These are phyloP conservation scores for Theileria orientalis DNA, from an alignment of 169 alveolate species.

Conservation along the genomic window DNA sequence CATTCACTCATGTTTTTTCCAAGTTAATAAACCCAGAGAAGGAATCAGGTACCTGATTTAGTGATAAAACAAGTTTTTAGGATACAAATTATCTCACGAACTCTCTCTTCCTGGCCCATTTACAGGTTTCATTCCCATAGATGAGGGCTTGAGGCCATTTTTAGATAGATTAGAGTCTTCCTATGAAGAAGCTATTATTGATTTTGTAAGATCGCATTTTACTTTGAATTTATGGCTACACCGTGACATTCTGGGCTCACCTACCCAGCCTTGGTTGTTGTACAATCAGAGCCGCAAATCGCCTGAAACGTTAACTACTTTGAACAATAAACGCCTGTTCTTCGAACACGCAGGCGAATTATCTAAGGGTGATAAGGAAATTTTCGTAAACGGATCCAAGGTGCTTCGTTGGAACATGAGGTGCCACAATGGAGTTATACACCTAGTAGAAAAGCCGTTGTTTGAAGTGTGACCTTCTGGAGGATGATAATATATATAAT, in stretches of 20 bases:
- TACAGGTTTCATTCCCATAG: conserved; percentile 75
- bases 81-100: conserved; percentile 70
- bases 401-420: conserved; percentile 74
- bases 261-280: conserved; percentile 76
- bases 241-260: conserved; percentile 75
- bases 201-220: conserved; percentile 72
- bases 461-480: conserved; percentile 7
- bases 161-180: conserved; percentile 36
- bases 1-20: conserved; percentile 33
- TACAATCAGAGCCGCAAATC: conserved; percentile 69
- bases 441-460: conserved; percentile 70
- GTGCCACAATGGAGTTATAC: conserved; percentile 78
- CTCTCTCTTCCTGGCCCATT: conserved; percentile 77
- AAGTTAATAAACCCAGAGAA: conserved; percentile 40
- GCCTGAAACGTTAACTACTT: conserved; percentile 56
- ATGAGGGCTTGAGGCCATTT: conserved; percentile 57
- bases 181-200: conserved; percentile 37
- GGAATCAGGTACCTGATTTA: conserved; percentile 32
- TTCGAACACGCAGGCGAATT: conserved; percentile 69
- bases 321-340: conserved; percentile 49
- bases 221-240: conserved; percentile 70
- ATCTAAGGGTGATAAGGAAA: conserved; percentile 53
- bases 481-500: conserved; percentile 1
- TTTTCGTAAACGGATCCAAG: conserved; percentile 61
- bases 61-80: background rate